These are phyloP conservation scores for Pseudisothecium myosuroides DNA, from an alignment of 225 moss, liverwort and hornwort species.

Conservation along the genomic window DNA sequence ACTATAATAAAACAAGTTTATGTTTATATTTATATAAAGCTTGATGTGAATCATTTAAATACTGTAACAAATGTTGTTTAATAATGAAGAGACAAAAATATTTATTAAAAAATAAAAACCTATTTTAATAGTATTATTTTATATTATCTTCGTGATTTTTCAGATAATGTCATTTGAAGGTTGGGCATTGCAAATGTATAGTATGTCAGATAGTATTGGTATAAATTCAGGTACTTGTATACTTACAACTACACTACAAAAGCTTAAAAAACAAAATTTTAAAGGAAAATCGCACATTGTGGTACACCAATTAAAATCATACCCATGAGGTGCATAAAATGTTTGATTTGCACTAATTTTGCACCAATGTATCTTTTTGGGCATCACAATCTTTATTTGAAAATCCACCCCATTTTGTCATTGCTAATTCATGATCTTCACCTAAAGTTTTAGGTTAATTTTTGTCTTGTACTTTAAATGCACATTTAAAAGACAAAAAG, in stretches of 20 bases:
- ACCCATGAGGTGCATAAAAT: too few species aligned
- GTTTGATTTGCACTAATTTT: background rate
- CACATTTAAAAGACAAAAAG: too few species aligned
- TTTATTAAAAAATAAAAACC: background rate
- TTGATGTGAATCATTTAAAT: background rate
- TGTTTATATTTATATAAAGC: background rate
- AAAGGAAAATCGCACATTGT: background rate
- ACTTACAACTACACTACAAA: background rate
- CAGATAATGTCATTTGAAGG: constrained; percentile 81
- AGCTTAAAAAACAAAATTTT: background rate
- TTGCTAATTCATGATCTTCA: too few species aligned
- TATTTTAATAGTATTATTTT: background rate
- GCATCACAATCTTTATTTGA: too few species aligned
- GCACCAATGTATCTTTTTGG: background rate
- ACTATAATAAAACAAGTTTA: too few species aligned
- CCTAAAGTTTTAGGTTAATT: too few species aligned
- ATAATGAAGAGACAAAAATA: too few species aligned
- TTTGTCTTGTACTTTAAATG: background rate
- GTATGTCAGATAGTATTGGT: constrained; percentile 8
- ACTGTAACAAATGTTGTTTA: background rate
- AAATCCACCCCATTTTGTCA: background rate
- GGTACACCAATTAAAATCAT: background rate
- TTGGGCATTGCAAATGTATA: constrained; percentile 67
- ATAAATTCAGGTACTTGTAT: background rate
- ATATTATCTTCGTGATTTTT: background rate